A percentile compares a stretch with the other conserved stretches of the same genome.
Conservation (phyloP, 352 stramenopile species). For the Thalassiosira allenii region DNA sequence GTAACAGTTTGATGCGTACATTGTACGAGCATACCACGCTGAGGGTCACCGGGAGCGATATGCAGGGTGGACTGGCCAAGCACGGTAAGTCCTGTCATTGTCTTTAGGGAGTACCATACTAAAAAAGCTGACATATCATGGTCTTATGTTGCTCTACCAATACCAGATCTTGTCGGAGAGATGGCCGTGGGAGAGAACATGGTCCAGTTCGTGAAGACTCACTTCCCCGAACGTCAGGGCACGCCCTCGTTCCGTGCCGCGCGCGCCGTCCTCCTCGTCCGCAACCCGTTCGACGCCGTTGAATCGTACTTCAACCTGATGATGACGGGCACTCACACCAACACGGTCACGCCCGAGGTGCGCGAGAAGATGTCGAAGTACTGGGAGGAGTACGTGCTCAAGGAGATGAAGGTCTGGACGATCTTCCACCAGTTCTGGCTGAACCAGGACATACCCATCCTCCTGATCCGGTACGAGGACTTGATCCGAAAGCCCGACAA, state of each 20-base stretch:
- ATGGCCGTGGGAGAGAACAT: conserved; percentile 90
- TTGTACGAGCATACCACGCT: conserved; percentile 95
- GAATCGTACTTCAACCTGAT: conserved; percentile 99
- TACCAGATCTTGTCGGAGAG: conserved; percentile 82
- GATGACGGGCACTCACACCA: conserved; percentile 76
- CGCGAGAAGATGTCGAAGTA: conserved; percentile 58
- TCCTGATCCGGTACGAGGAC: conserved; percentile 85
- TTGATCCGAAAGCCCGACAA: conserved; percentile 68
- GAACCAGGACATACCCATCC: conserved; percentile 55
- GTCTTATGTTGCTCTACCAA: conserved; percentile 87
- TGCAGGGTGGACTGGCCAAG: conserved; percentile 68
- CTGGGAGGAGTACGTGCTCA: conserved; percentile 72
- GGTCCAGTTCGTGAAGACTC: conserved; percentile 98
- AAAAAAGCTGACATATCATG: conserved; percentile 29
- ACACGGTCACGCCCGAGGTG: conserved; percentile 65
- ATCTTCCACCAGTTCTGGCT: conserved; percentile 82
- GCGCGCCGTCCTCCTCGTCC: conserved; percentile 86
- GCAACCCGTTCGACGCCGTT: conserved; percentile 99
- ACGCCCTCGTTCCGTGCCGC: conserved; percentile 71
- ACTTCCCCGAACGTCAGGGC: conserved; percentile 96
- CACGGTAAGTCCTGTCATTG: conserved; percentile 25
- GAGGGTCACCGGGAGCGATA: conserved; percentile 97
- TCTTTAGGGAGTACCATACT: background rate
- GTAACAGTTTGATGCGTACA: conserved; percentile 97
- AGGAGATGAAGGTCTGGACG: conserved; percentile 79